Evolutionary conservation across 23 red algal genomes (phyloP).

Genomic region (Gracilaria domingensis): DNA sequence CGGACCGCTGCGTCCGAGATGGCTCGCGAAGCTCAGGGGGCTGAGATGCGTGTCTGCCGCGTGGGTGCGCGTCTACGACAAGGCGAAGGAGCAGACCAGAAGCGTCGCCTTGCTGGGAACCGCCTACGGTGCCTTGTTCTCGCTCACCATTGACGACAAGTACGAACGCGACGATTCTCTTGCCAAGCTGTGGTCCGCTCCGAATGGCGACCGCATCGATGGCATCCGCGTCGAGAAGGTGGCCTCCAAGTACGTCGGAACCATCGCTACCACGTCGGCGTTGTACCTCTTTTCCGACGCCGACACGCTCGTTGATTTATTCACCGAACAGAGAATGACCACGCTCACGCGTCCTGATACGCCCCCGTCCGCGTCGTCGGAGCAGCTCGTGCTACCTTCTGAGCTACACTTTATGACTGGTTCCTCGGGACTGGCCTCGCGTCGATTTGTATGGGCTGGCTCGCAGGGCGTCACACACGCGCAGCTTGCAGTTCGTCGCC

Average conservation of each 20-base stretch:
- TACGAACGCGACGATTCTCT: constrained; percentile 57
- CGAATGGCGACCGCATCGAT: constrained; percentile 67
- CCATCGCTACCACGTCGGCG: constrained; percentile 45
- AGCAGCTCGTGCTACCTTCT: constrained; percentile 22
- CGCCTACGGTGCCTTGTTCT: constrained; percentile 58
- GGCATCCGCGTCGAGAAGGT: constrained; percentile 65
- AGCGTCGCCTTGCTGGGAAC: constrained; percentile 58
- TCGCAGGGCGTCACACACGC: constrained; percentile 51
- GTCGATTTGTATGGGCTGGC: constrained; percentile 69
- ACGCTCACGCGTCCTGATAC: constrained; percentile 33
- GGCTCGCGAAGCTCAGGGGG: constrained; percentile 50
- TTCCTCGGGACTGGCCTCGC: constrained; percentile 48
- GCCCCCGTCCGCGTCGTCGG: neutral
- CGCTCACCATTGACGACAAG: constrained; percentile 56
- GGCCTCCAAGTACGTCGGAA: constrained; percentile 57
- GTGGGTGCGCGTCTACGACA: constrained; percentile 37
- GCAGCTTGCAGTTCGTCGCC: constrained; percentile 48
- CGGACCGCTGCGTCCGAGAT: constrained; percentile 48
- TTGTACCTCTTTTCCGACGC: constrained; percentile 70
- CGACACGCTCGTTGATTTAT: constrained; percentile 22
- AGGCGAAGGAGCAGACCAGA: neutral
- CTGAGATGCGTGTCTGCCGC: constrained; percentile 56
- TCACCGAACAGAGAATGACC: constrained; percentile 30
- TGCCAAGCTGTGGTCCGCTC: constrained; percentile 54
- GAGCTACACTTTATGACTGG: constrained; percentile 73